A percentile compares a stretch with the other conserved stretches of the same genome.
Evolutionary conservation across 768 basidiomycete genomes (phyloP).

Genomic region (Gyrodon lividus): DNA sequence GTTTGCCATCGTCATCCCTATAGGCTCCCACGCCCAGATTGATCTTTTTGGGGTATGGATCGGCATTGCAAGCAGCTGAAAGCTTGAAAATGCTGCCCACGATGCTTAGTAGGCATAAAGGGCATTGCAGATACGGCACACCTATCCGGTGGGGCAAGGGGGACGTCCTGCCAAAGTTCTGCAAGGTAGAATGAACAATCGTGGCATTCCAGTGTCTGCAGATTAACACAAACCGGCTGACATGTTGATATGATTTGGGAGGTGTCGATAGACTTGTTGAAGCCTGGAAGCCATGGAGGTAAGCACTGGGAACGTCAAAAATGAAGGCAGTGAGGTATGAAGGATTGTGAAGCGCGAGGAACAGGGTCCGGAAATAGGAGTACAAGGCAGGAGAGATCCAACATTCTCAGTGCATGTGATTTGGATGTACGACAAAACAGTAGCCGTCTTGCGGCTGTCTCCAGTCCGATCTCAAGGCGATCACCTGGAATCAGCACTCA

Average conservation of each 20-base stretch:
- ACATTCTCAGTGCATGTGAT: neutral
- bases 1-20: conserved; percentile 81
- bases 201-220: neutral
- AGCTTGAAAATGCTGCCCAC: conserved; percentile 80
- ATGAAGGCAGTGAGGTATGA: neutral
- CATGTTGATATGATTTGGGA: conserved; percentile 44
- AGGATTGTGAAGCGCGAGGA: too few relatives aligned
- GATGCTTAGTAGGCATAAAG: conserved; percentile 6
- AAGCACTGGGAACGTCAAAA: conserved; percentile 1
- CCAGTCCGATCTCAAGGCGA: neutral
- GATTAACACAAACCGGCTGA: conserved; percentile 48
- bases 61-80: conserved; percentile 85
- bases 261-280: conserved; percentile 56
- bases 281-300: conserved; percentile 55
- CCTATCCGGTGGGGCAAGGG: conserved; percentile 86
- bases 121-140: conserved; percentile 26
- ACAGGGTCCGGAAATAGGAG: too few relatives aligned
- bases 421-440: neutral
- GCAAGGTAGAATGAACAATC: conserved; percentile 7
- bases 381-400: too few relatives aligned
- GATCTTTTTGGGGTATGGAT: conserved; percentile 73
- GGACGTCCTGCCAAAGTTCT: conserved; percentile 77
- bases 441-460: neutral
- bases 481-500: neutral
- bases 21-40: conserved; percentile 95